Base-by-base conservation (phyloP, 2,329 filamentous ascomycete genomes). In the Penicillium glabrum region DNA sequence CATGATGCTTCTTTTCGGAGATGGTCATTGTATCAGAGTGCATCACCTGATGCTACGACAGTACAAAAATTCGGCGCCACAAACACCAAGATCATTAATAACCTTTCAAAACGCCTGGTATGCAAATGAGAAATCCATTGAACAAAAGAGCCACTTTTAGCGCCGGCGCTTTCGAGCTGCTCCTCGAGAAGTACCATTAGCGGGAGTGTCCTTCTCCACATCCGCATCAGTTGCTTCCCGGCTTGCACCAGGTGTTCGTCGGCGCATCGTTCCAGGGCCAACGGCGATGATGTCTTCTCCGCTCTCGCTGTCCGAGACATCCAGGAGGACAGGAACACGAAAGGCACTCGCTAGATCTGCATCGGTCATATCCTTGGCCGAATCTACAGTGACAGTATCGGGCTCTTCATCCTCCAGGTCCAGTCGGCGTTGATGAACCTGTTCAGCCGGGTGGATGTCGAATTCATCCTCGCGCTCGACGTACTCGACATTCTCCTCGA, bases 401-500 rank as follows among this genome's bases (percentile, higher is more conserved):
- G 98, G 88, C 57, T 92, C 88, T 72, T 98, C 95, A 67, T 98
- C 95, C 75, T 99, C 95, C 13, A 89, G 83, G 71, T 98, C 93
- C 2, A 98, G 82, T 44, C 93, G 86, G 29, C 93, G 86, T 73
- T 96, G 93, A 71, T 96, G 91, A 54, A 98, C 88, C 73, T 98
- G 93, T 71, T 97, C 93, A 56, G 93, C 89, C 0, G 92, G 92
- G 71, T 98, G 95, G 55, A 98, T 96, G 73, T 99, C 96, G 67
- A 99, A 99, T 71, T 99, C 95, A 72, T 99, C 95, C 76, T 99
- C 95, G 54, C 86, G 85, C 74, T 99, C 95, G 43, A 96, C 86
- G 71, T 99, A 99, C 72, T 98, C 91, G 23, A 96, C 92, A 66
- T 99, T 99, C 76, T 99, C 95, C 75, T 99, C 95, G 14, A 99